Evolutionary conservation across 805 yeast species (phyloP).

Genomic region (Metschnikowia anglica): DNA sequence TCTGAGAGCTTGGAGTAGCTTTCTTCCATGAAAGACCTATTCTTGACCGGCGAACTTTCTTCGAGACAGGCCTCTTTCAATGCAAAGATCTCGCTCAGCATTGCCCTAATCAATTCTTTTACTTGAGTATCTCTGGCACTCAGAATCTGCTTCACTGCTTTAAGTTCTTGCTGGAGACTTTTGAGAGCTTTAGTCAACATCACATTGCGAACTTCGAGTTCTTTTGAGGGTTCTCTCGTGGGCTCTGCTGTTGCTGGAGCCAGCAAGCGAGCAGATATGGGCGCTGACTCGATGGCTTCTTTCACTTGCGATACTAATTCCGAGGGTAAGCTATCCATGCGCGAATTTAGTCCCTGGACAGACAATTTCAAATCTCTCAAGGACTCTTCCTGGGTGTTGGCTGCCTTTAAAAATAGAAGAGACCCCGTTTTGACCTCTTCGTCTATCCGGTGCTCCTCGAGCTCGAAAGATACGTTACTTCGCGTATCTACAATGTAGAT

Average conservation of each 20-base stretch:
- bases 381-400: constrained; percentile 7
- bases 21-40: constrained; percentile 65
- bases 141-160: constrained; percentile 58
- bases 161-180: constrained; percentile 57
- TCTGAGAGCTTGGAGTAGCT: constrained; percentile 72
- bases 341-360: constrained; percentile 9
- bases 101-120: constrained; percentile 41
- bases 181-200: constrained; percentile 15
- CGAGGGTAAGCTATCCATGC: constrained; percentile 11
- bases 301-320: constrained; percentile 15
- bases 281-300: constrained; percentile 9
- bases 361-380: constrained; percentile 10
- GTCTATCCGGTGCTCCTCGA: constrained; percentile 64
- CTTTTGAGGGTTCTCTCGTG: constrained; percentile 7
- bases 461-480: constrained; percentile 66
- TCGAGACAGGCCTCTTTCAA: constrained; percentile 50
- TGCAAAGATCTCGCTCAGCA: constrained; percentile 48
- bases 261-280: constrained; percentile 1
- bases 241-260: not conserved
- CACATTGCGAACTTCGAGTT: constrained; percentile 4
- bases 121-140: constrained; percentile 42
- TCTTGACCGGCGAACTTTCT: constrained; percentile 32
- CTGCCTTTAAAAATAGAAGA: constrained; percentile 47
- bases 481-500: constrained; percentile 66
- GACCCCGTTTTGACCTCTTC: constrained; percentile 58